These are phyloP conservation scores for Leucogyrophana mollusca DNA, from an alignment of 768 basidiomycete species.

Conservation along the genomic window DNA sequence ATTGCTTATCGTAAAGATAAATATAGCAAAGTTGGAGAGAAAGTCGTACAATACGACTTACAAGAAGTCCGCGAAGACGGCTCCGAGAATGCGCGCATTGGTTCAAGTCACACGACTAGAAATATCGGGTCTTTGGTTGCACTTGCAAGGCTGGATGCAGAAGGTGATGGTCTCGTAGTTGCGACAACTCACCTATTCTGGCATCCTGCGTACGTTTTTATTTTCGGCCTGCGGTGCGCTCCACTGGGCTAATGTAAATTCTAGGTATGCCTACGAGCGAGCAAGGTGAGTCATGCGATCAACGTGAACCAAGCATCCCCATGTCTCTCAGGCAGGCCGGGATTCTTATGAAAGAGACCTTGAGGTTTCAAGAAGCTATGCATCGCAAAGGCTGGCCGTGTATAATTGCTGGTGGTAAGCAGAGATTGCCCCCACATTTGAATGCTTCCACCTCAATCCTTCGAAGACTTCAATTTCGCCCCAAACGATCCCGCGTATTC, in stretches of 20 bases:
- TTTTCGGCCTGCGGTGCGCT: constrained; percentile 1
- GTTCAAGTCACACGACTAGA: constrained; percentile 65
- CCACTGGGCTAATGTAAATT: background rate
- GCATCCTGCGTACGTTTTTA: constrained; percentile 75
- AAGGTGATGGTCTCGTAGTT: constrained; percentile 60
- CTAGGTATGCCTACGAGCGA: constrained; percentile 72
- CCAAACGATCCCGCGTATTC: constrained; percentile 84
- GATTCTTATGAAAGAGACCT: constrained; percentile 67
- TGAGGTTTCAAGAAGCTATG: constrained; percentile 50
- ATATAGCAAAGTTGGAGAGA: constrained; percentile 47
- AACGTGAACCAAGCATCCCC: background rate
- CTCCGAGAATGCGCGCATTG: constrained; percentile 39
- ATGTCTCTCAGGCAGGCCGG: constrained; percentile 61
- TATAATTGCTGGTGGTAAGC: constrained; percentile 77
- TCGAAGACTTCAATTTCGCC: constrained; percentile 84
- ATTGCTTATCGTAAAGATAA: constrained; percentile 63
- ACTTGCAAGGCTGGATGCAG: constrained; percentile 43
- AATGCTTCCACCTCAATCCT: constrained; percentile 2
- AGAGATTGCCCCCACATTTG: background rate
- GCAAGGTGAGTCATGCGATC: constrained; percentile 45
- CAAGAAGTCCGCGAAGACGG: constrained; percentile 46
- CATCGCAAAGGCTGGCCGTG: constrained; percentile 65
- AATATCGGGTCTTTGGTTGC: constrained; percentile 82
- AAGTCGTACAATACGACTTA: constrained; percentile 68
- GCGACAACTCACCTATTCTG: constrained; percentile 95